phyloP scores from a whole-genome alignment of 1,139 yeast genomes.

The Geotrichum bryndzae region DNA sequence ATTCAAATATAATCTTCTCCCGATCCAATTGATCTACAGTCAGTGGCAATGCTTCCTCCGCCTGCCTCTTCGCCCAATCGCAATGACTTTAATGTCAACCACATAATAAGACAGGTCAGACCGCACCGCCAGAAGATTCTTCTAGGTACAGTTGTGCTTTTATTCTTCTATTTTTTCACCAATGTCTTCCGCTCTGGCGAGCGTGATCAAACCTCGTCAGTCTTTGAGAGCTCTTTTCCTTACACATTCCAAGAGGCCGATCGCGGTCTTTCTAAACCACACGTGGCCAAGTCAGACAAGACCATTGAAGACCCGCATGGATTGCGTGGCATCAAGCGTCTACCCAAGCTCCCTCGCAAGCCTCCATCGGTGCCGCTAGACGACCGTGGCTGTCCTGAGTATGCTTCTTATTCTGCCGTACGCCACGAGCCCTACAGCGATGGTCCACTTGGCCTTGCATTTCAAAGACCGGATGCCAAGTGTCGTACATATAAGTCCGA shows the following conservation, averaged over 20 bases:
- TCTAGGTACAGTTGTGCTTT: neutral
- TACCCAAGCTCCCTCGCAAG: neutral
- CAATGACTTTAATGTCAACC: conserved; percentile 3
- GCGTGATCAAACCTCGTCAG: neutral
- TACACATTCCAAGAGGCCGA: neutral
- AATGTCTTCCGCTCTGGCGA: conserved; percentile 4
- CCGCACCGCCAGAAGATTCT: conserved; percentile 7
- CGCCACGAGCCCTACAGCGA: conserved; percentile 32
- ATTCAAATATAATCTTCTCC: neutral
- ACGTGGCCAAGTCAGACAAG: neutral
- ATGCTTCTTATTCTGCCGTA: conserved; percentile 36
- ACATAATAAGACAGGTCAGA: conserved; percentile 1
- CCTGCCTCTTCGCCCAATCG: conserved; percentile 14
- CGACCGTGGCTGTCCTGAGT: conserved; percentile 36
- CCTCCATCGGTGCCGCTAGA: conserved; percentile 3
- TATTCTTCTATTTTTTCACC: conserved; percentile 10
- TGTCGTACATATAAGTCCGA: conserved; percentile 69
- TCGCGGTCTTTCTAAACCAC: neutral
- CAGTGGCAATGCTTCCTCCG: conserved; percentile 8
- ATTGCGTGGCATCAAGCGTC: neutral
- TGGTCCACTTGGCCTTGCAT: conserved; percentile 49
- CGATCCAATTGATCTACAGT: neutral
- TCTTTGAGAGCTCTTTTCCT: neutral
- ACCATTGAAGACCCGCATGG: neutral
- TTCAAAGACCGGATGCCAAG: conserved; percentile 62